These are phyloP conservation scores for Cicer bijugum DNA, from an alignment of 306 rosid genomes.

Conservation along the genomic window DNA sequence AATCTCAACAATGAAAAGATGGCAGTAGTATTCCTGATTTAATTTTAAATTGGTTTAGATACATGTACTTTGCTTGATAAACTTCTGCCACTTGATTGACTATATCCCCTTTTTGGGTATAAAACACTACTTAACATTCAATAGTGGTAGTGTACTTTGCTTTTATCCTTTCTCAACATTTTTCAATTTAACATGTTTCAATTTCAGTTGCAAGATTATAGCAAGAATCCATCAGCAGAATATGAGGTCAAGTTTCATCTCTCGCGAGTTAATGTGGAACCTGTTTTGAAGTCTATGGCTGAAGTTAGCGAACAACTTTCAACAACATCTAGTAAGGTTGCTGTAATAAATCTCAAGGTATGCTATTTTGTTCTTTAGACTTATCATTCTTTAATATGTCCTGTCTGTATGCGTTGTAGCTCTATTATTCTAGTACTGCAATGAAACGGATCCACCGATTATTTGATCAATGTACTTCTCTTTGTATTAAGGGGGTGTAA, in stretches of 20 bases:
- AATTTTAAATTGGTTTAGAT: slow-evolving; percentile 36
- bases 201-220: slow-evolving; percentile 85
- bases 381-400: slow-evolving; percentile 29
- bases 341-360: slow-evolving; percentile 95
- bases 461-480: slow-evolving; percentile 13
- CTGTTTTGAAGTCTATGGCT: slow-evolving; percentile 91
- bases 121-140: slow-evolving; percentile 4
- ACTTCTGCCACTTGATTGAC: slow-evolving; percentile 23
- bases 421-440: slow-evolving; percentile 35
- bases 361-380: slow-evolving; percentile 30
- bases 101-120: slow-evolving; percentile 18
- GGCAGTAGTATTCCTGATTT: slow-evolving; percentile 34
- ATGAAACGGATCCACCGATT: not conserved
- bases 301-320: slow-evolving; percentile 89
- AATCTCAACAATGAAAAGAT: slow-evolving; percentile 23
- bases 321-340: slow-evolving; percentile 88
- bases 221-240: slow-evolving; percentile 72
- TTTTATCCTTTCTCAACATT: slow-evolving; percentile 27
- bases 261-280: slow-evolving; percentile 78
- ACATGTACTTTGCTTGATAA: slow-evolving; percentile 31
- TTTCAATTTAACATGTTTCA: slow-evolving; percentile 34
- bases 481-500: slow-evolving; percentile 2
- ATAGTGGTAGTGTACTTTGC: slow-evolving; percentile 6
- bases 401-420: slow-evolving; percentile 14
- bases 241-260: slow-evolving; percentile 93